Evolutionary conservation across 2,329 filamentous ascomycete genomes (phyloP), one percentile per base, ranked within the genome.

Genomic region (Talaromyces verruculosus): DNA sequence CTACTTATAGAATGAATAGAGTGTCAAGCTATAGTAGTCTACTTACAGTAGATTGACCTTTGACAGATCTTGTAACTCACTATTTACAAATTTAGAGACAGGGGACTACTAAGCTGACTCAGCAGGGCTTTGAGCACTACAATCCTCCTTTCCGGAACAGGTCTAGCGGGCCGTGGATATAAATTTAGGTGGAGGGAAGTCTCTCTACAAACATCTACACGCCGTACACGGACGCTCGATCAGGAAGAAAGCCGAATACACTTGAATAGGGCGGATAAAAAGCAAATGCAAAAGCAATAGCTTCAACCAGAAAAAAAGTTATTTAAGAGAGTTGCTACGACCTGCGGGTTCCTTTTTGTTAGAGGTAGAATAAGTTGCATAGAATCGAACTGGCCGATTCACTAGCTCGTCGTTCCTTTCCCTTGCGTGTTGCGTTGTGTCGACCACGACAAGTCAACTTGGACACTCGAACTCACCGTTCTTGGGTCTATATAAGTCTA

Each of bases 181-280:
- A 30, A 53, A 10, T n/a, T 53, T 53, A 33, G 25, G 15, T 33
- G 17, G 45, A 53, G 25, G 33, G 43, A 25, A n/a, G n/a, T n/a
- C 22, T 25, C 25, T 49, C 19, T 22, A 33, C 33, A n/a, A 30
- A n/a, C 25, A n/a, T 53, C 47, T 51, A 17, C 22, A 47, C 8
- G 25, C 25, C 25, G 25, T 25, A 25, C n/a, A 49, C 22, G 4
- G 13, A 25, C 15, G 25, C 28, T 33, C 49, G 15, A 53, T 53
- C 49, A 33, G 49, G 49, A 33, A 53, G 30, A 57, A 55, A 37
- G 39, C 17, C 30, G 28, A 37, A 11, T n/a, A 25, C 33, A 37
- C 53, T 57, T 57, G 30, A 57, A 57, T 37, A 57, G 33, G 53
- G 53, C 53, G 53, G 53, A 39, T 39, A 57, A 39, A 57, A 57